Evolutionary conservation across 2,329 filamentous ascomycete genomes (phyloP).

Genomic region (Aspergillus tamarii): DNA sequence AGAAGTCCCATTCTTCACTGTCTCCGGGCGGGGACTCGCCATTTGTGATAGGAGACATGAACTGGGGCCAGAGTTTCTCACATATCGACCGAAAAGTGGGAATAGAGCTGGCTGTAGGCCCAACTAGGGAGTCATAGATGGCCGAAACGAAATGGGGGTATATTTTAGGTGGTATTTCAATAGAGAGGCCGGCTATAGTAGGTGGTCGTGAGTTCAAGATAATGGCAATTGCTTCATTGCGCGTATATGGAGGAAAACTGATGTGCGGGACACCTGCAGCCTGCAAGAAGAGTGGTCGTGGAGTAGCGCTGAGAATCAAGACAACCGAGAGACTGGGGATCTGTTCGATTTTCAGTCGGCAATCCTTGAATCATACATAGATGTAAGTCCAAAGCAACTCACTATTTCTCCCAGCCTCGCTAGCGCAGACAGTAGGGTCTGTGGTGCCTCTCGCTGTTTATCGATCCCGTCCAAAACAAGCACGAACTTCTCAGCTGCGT

Average conservation of each 20-base stretch:
- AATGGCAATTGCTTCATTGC: constrained; percentile 77
- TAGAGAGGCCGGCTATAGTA: constrained; percentile 33
- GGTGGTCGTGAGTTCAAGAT: constrained; percentile 61
- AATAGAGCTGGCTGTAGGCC: constrained; percentile 78
- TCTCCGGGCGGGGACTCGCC: constrained; percentile 57
- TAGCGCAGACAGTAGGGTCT: constrained; percentile 78
- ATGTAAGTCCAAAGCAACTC: constrained; percentile 36
- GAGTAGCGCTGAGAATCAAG: constrained; percentile 71
- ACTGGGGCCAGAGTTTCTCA: constrained; percentile 78
- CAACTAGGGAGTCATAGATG: constrained; percentile 84
- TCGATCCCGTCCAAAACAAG: constrained; percentile 89
- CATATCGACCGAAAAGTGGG: constrained; percentile 72
- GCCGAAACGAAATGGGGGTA: constrained; percentile 75
- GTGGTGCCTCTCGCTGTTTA: constrained; percentile 75
- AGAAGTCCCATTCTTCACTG: constrained; percentile 73
- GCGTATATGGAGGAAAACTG: constrained; percentile 82
- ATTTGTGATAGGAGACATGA: constrained; percentile 74
- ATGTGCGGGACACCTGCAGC: constrained; percentile 73
- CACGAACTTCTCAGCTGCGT: constrained; percentile 63
- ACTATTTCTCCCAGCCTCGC: constrained; percentile 81
- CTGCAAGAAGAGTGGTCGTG: constrained; percentile 70
- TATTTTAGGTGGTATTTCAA: constrained; percentile 35
- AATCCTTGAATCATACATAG: not conserved
- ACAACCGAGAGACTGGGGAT: constrained; percentile 77
- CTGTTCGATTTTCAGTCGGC: constrained; percentile 49